A percentile compares a stretch with the other conserved stretches of the same genome.
phyloP scores from a whole-genome alignment of 768 basidiomycete genomes.

The Trametes elegans region DNA sequence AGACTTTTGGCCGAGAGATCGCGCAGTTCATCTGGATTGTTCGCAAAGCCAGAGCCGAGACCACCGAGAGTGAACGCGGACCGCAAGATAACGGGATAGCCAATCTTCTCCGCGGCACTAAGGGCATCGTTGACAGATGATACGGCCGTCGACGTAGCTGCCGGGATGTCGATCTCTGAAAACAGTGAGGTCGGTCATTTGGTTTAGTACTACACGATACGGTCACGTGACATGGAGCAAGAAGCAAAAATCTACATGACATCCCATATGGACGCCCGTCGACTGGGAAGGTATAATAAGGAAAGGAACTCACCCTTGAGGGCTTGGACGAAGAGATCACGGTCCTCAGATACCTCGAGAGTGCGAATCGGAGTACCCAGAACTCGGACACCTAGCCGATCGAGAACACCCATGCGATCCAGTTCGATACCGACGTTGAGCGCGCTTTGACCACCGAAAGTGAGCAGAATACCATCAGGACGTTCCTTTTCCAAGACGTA shows the following conservation, averaged over 20 bases:
- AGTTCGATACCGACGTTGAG: conserved; percentile 96
- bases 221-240: background rate
- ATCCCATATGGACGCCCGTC: too few species aligned
- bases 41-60: conserved; percentile 96
- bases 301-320: conserved; percentile 69
- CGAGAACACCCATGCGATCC: conserved; percentile 94
- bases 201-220: background rate
- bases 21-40: conserved; percentile 90
- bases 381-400: conserved; percentile 89
- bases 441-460: conserved; percentile 97
- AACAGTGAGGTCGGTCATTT: background rate
- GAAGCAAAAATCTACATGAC: background rate
- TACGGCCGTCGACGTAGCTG: conserved; percentile 93
- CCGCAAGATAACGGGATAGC: conserved; percentile 97
- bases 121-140: conserved; percentile 94
- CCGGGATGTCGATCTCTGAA: conserved; percentile 96
- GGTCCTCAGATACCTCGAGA: conserved; percentile 94
- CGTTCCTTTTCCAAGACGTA: conserved; percentile 98
- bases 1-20: conserved; percentile 92
- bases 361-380: conserved; percentile 94
- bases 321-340: conserved; percentile 93
- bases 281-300: too few species aligned
- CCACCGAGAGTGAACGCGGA: conserved; percentile 97
- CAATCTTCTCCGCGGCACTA: conserved; percentile 85
- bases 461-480: conserved; percentile 94